Evolutionary conservation across 2,329 filamentous ascomycete species (phyloP).

Genomic region (Ambrosiella xylebori): DNA sequence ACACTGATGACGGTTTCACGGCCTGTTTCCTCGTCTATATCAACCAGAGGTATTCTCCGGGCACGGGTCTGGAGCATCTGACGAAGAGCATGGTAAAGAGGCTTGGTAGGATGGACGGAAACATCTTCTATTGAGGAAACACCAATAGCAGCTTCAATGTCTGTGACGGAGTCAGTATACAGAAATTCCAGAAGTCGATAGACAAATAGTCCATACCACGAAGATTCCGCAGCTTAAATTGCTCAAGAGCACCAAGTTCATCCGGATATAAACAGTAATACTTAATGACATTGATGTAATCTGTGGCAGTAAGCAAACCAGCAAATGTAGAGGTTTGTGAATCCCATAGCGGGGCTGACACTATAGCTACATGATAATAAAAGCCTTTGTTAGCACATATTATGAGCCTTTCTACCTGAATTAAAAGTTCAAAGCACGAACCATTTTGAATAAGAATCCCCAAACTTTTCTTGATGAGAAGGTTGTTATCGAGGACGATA

Average conservation of each 20-base stretch:
- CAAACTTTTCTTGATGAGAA: slow-evolving; percentile 92
- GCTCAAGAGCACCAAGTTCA: slow-evolving; percentile 73
- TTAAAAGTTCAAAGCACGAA: slow-evolving; percentile 21
- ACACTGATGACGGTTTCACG: slow-evolving; percentile 89
- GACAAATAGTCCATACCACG: slow-evolving; percentile 60
- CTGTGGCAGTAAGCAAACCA: slow-evolving; percentile 82
- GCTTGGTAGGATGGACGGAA: slow-evolving; percentile 79
- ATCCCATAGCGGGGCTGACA: slow-evolving; percentile 94
- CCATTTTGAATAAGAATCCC: slow-evolving; percentile 93
- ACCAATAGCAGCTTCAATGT: slow-evolving; percentile 87
- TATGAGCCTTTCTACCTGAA: neutral
- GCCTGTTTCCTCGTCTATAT: slow-evolving; percentile 84
- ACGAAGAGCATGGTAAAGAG: slow-evolving; percentile 87
- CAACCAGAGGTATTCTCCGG: slow-evolving; percentile 81
- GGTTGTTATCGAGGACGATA: slow-evolving; percentile 84
- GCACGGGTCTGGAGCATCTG: slow-evolving; percentile 89
- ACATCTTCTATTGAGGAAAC: slow-evolving; percentile 84
- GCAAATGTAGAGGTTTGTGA: slow-evolving; percentile 85
- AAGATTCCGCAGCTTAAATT: slow-evolving; percentile 81
- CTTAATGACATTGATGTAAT: slow-evolving; percentile 97
- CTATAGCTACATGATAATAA: slow-evolving; percentile 51
- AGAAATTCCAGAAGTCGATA: neutral
- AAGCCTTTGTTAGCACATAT: neutral
- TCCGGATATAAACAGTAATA: slow-evolving; percentile 98
- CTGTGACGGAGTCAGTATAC: slow-evolving; percentile 20